Evolutionary conservation across 768 basidiomycete genomes (phyloP).

Genomic region (Harrya chromipes): DNA sequence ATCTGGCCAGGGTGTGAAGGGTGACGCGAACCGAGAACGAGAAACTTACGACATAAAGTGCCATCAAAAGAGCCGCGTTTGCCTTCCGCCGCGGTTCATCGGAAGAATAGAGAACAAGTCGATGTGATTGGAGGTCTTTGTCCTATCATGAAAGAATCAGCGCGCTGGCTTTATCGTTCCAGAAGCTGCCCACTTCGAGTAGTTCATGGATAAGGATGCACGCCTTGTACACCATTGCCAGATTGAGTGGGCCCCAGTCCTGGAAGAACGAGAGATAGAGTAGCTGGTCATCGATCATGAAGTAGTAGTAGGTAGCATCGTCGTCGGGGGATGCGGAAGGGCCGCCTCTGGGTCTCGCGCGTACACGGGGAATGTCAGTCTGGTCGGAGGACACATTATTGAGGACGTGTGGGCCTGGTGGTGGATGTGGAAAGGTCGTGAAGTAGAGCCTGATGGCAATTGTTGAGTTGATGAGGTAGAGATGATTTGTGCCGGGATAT

Average conservation of each 20-base stretch:
- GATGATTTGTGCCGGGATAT: slow-evolving; percentile 21
- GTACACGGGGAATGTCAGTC: slow-evolving; percentile 56
- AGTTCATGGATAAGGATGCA: slow-evolving; percentile 91
- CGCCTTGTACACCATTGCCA: slow-evolving; percentile 91
- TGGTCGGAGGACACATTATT: slow-evolving; percentile 56
- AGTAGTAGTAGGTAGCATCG: slow-evolving; percentile 78
- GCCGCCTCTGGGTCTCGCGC: slow-evolving; percentile 56
- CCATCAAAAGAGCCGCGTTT: slow-evolving; percentile 92
- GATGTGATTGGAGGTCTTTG: slow-evolving; percentile 64
- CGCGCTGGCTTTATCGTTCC: slow-evolving; percentile 19
- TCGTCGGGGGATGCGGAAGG: slow-evolving; percentile 70
- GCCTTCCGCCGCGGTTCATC: slow-evolving; percentile 84
- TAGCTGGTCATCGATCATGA: slow-evolving; percentile 90
- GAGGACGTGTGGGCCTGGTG: slow-evolving; percentile 61
- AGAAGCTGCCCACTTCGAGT: slow-evolving; percentile 57
- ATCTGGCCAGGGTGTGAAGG: slow-evolving; percentile 51
- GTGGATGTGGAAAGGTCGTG: slow-evolving; percentile 80
- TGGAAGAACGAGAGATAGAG: slow-evolving; percentile 92
- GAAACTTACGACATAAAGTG: slow-evolving; percentile 80
- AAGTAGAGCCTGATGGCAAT: slow-evolving; percentile 70
- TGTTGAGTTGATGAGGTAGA: slow-evolving; percentile 2
- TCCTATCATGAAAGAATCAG: slow-evolving; percentile 49
- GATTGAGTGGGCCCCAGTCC: slow-evolving; percentile 91
- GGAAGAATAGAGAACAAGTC: slow-evolving; percentile 85
- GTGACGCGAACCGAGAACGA: slow-evolving; percentile 3